Base-by-base conservation (phyloP, 345 rosid genomes). In the Melaleuca quinquenervia region DNA sequence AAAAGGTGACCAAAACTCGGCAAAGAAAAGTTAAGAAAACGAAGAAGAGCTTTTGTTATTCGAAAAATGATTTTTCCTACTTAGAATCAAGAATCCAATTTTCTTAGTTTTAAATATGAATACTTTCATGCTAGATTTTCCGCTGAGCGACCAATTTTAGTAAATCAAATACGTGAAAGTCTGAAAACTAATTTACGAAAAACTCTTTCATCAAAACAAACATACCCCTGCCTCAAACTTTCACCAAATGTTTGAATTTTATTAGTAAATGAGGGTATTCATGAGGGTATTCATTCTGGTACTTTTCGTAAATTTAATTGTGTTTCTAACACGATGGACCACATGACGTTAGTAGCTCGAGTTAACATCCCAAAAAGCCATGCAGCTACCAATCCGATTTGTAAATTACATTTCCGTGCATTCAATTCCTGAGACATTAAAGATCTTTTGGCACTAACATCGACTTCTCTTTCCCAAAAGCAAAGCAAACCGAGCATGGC, bases 401-500 rank as follows among this genome's bases (percentile, higher is more conserved):
- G 45, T 41, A 24, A 70, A 70, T 41, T 5, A 64, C 29, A 29
- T 64, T 64, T 64, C 29, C 1, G 76, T 32, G 45, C 76, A 29
- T 64, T 6, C 16, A 21, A 64, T 16, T 29, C 76, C 76, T 15
- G 29, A 5, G 6, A 82, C 24, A 50, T 82, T 82, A 29, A 82
- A 82, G 41, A 56, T 82, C 50, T 50, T 80, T 52, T 82, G 84
- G 54, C 55, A 50, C 84, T 82, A 24, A 50, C n/a, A 6, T 52
- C 64, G 83, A 87, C 82, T 82, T 85, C 84, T 83, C 41, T 85
- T 84, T 89, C 36, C 12, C 45, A 70, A 70, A 70, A 70, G 78
- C 78, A 70, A 70, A 70, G 89, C 88, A 86, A 55, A 86, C 84
- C 52, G 49, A 78, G 85, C 41, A 27, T 87, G 93, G 89, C 89